Base-by-base conservation (phyloP, 2,329 filamentous ascomycete species). In the Aspergillus cejpii region DNA sequence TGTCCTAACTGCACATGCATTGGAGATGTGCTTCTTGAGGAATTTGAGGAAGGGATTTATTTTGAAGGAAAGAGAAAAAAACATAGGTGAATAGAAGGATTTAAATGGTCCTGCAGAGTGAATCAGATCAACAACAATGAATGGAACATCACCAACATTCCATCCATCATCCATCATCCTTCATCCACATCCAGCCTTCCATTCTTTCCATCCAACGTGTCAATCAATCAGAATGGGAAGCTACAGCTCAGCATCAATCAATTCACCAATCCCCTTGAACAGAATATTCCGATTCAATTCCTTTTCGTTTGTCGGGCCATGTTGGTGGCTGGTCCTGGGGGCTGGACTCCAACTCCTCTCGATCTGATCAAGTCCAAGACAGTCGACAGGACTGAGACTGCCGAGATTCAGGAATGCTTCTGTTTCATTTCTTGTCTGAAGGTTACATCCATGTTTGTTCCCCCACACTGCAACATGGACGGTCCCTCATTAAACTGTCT, bases 341-440 rank as follows among this genome's bases (percentile, higher is more conserved):
- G 17, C 15, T 34, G 15, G 17, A 20, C 31, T 15, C 14, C 11
- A 15, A 5, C 17, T 34, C 31, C 11, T 34, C 8, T 29, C 17
- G 15, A 19, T 4, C 5, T 19, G 10, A 34, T 33, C 29, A 19
- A 15, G 8, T 33, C 10, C 14, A 20, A 17, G 17, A 34, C 6
- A 17, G 15, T 17, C 31, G 17, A 34, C 31, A 34, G 8, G 15
- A 17, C 17, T 17, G 15, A 3, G 15, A 17, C 5, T 15, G 10
- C 8, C 31, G 31, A 15, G 31, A 20, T 34, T 39, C 42, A 43
- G 37, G 39, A 43, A 49, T 49, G 47, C 39, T 49, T 43, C 39
- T 45, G 47, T 49, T 49, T 20, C 47, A 45, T 49, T 43, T 19
- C 39, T 20, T n/a, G 39, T 37, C 17, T n/a, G 11, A 45, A 40